These are phyloP conservation scores for Debaryomycetaceae sp. DNA, from an alignment of 1,139 yeast genomes.

Conservation along the genomic window DNA sequence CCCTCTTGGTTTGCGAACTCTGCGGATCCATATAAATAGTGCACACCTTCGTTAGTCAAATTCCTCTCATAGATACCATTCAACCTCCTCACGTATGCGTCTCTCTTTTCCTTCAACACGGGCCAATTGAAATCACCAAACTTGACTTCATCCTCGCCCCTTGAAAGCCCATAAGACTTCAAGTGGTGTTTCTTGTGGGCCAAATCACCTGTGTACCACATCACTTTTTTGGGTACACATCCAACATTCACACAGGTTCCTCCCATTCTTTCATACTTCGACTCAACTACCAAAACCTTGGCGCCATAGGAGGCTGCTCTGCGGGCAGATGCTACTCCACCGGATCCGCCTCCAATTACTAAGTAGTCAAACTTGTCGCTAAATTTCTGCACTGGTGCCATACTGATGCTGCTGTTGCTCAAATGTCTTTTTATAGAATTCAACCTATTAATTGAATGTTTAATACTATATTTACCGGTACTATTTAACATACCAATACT, in stretches of 20 bases:
- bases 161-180: slow-evolving; percentile 72
- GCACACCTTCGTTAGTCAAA: slow-evolving; percentile 83
- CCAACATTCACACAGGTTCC: slow-evolving; percentile 99
- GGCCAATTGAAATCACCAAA: slow-evolving; percentile 73
- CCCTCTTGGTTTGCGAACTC: slow-evolving; percentile 59
- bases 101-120: slow-evolving; percentile 77
- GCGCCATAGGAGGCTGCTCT: slow-evolving; percentile 95
- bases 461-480: slow-evolving; percentile 8
- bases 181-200: slow-evolving; percentile 76
- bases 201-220: slow-evolving; percentile 96
- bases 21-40: slow-evolving; percentile 85
- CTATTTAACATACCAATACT: slow-evolving; percentile 3
- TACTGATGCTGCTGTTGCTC: slow-evolving; percentile 19
- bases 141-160: slow-evolving; percentile 51
- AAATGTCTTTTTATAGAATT: slow-evolving; percentile 24
- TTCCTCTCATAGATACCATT: slow-evolving; percentile 93
- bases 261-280: slow-evolving; percentile 66
- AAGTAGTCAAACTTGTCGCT: slow-evolving; percentile 74
- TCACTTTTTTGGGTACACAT: slow-evolving; percentile 96
- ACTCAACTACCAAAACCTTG: slow-evolving; percentile 77
- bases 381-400: slow-evolving; percentile 48
- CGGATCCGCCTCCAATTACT: slow-evolving; percentile 99
- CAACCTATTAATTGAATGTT: slow-evolving; percentile 15
- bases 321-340: slow-evolving; percentile 97
- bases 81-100: slow-evolving; percentile 80